Percentiles rank a stretch among this genome's conserved stretches.
Evolutionary conservation across 352 stramenopile species (phyloP).

Genomic region (Pythium sp.): DNA sequence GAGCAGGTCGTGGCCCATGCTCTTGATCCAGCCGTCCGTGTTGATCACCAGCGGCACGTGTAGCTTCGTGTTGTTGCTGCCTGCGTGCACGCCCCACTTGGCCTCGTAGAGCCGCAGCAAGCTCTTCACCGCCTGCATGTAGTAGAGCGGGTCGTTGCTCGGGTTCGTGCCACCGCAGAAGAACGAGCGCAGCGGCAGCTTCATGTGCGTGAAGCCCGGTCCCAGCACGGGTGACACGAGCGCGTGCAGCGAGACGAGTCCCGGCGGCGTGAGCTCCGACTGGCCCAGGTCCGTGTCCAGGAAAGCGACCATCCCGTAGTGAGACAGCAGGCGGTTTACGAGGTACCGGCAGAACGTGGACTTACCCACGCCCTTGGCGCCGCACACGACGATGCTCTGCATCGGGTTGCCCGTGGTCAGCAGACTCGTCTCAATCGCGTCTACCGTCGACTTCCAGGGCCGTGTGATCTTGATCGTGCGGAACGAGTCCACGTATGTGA

Average conservation of each 20-base stretch:
- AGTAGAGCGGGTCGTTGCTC: conserved; percentile 70
- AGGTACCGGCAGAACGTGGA: conserved; percentile 94
- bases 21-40: conserved; percentile 97
- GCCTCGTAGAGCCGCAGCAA: conserved; percentile 59
- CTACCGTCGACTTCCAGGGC: conserved; percentile 46
- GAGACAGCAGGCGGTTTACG: conserved; percentile 88
- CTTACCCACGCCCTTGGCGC: conserved; percentile 95
- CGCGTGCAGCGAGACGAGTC: conserved; percentile 90
- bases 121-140: conserved; percentile 70
- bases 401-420: conserved; percentile 11
- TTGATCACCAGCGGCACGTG: conserved; percentile 93
- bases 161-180: conserved; percentile 79
- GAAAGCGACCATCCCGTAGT: conserved; percentile 83
- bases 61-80: conserved; percentile 9
- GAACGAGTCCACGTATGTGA: conserved; percentile 57
- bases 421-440: conserved; percentile 42
- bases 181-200: conserved; percentile 63
- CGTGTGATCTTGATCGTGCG: conserved; percentile 61
- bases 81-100: conserved; percentile 36
- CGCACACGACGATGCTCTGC: conserved; percentile 89
- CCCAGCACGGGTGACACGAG: conserved; percentile 87
- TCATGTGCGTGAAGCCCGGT: conserved; percentile 91
- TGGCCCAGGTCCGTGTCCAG: conserved; percentile 95
- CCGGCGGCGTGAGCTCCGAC: conserved; percentile 92
- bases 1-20: conserved; percentile 94